A percentile compares a stretch with the other conserved stretches of the same genome.
Evolutionary conservation across 1,284 basidiomycete species (phyloP).

Genomic region (Trichosporon sp.): DNA sequence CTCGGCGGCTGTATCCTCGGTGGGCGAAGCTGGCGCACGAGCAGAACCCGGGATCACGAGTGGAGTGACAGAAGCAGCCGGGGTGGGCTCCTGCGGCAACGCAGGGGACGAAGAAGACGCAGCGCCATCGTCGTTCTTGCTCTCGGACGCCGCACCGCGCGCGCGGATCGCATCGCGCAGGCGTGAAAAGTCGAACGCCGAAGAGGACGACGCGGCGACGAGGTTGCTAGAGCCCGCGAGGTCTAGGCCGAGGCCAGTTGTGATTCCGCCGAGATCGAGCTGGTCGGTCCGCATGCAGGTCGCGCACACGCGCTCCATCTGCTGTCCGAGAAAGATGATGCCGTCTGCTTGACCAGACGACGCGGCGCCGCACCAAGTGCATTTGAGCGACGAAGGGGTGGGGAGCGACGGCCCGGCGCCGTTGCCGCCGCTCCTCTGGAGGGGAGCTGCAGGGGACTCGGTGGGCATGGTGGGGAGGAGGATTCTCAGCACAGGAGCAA

Average conservation of each 20-base stretch:
- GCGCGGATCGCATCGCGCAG: conserved; percentile 13
- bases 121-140: neutral
- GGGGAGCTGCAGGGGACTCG: conserved; percentile 40
- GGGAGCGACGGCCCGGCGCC: conserved; percentile 24
- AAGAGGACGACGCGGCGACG: neutral
- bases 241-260: conserved; percentile 1
- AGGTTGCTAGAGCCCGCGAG: conserved; percentile 5
- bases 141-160: conserved; percentile 5
- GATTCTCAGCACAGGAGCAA: neutral
- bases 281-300: conserved; percentile 33
- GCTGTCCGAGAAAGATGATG: conserved; percentile 34
- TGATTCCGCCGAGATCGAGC: conserved; percentile 17
- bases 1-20: neutral
- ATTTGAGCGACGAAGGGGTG: conserved; percentile 42
- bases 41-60: conserved; percentile 8
- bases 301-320: conserved; percentile 46
- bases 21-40: conserved; percentile 1
- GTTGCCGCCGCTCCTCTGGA: conserved; percentile 15
- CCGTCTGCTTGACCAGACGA: conserved; percentile 31
- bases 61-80: conserved; percentile 12
- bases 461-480: conserved; percentile 42
- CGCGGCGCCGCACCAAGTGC: conserved; percentile 45
- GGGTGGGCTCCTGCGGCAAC: conserved; percentile 11
- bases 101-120: conserved; percentile 19
- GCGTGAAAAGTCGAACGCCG: conserved; percentile 17